Evolutionary conservation across 192 early-diverging fungal species (phyloP).

Genomic region (Entomortierella beljakovae): DNA sequence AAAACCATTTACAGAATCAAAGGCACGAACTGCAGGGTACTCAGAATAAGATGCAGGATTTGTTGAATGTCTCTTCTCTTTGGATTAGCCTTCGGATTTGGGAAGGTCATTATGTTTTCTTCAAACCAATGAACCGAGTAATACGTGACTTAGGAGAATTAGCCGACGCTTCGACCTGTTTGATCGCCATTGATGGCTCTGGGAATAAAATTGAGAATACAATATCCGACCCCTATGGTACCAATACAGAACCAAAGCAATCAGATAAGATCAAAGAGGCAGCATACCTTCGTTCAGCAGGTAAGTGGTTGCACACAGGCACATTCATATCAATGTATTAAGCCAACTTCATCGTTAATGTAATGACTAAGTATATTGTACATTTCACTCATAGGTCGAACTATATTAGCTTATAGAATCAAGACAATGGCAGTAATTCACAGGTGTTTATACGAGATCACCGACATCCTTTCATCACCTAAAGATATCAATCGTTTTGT

Average conservation of each 20-base stretch:
- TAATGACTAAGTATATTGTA: neutral
- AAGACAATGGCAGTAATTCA: slow-evolving; percentile 19
- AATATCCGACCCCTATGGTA: neutral
- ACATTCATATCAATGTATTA: neutral
- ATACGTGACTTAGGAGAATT: slow-evolving; percentile 15
- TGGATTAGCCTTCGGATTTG: slow-evolving; percentile 31
- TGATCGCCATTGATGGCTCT: slow-evolving; percentile 13
- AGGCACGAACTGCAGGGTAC: neutral
- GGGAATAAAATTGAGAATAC: slow-evolving; percentile 5
- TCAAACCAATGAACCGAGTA: slow-evolving; percentile 5
- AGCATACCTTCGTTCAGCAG: slow-evolving; percentile 31
- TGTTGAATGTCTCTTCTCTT: slow-evolving; percentile 17
- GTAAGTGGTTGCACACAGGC: slow-evolving; percentile 5
- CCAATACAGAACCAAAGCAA: neutral
- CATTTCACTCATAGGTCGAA: slow-evolving; percentile 7
- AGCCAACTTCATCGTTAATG: neutral
- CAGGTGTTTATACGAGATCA: slow-evolving; percentile 5
- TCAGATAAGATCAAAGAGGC: neutral
- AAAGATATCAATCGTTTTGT: neutral
- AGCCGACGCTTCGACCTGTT: slow-evolving; percentile 5
- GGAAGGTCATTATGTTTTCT: slow-evolving; percentile 30
- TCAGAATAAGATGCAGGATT: neutral
- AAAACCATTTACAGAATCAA: neutral
- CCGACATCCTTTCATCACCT: neutral
- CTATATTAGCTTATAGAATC: slow-evolving; percentile 24